Percentiles rank a stretch among this genome's conserved stretches.
These are phyloP conservation scores for Citrus australasica DNA, from an alignment of 345 rosid species.

Conservation along the genomic window DNA sequence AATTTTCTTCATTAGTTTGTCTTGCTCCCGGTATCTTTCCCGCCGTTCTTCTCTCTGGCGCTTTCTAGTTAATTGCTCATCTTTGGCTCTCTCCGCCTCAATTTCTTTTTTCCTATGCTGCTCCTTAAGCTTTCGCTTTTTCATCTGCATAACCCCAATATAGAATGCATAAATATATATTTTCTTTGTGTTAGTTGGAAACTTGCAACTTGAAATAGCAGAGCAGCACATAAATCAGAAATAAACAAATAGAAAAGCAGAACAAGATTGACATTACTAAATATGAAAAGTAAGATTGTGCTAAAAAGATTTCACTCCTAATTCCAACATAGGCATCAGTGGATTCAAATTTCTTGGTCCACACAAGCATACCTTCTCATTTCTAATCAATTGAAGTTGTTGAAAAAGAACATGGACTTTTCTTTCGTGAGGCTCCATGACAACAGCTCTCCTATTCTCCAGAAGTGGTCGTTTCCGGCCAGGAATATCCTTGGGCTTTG, in stretches of 20 bases:
- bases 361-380: constrained; percentile 50
- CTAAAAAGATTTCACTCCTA: background rate
- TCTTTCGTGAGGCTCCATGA: constrained; percentile 65
- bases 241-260: too few relatives aligned
- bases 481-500: constrained; percentile 78
- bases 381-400: constrained; percentile 51
- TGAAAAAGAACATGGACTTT: constrained; percentile 52
- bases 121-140: constrained; percentile 56
- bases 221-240: too few relatives aligned
- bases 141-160: constrained; percentile 40
- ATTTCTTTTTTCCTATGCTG: constrained; percentile 51
- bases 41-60: constrained; percentile 65
- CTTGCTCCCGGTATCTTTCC: constrained; percentile 66
- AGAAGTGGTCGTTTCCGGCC: constrained; percentile 42
- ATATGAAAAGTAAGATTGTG: background rate
- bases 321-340: background rate
- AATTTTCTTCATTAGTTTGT: constrained; percentile 54
- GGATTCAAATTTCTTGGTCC: background rate
- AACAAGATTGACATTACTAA: background rate
- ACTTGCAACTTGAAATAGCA: background rate
- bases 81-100: constrained; percentile 67
- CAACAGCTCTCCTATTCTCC: constrained; percentile 69
- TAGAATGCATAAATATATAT: background rate
- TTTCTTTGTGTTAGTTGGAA: background rate
- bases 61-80: constrained; percentile 52